These are phyloP conservation scores for Penicillium griseofulvum DNA, from an alignment of 2,329 filamentous ascomycete genomes.

Conservation along the genomic window DNA sequence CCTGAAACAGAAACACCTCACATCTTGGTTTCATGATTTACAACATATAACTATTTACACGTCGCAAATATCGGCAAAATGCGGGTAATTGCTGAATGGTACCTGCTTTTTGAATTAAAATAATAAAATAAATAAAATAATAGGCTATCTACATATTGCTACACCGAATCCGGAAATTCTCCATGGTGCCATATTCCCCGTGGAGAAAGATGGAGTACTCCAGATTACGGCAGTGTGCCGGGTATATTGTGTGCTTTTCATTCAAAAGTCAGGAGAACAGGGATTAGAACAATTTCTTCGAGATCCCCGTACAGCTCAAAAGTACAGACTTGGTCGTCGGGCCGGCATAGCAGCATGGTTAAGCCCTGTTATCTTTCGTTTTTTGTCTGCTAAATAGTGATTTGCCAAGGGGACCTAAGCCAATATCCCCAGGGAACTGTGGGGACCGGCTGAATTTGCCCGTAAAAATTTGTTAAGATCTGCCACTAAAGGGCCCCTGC, in stretches of 20 bases:
- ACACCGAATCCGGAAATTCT: slow-evolving; percentile 20
- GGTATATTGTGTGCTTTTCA: background rate
- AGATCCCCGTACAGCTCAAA: background rate
- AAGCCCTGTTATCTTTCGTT: background rate
- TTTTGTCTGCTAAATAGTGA: background rate
- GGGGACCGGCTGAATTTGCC: slow-evolving; percentile 5
- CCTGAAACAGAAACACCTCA: slow-evolving; percentile 13
- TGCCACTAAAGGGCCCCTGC: slow-evolving; percentile 19
- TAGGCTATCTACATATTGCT: slow-evolving; percentile 11
- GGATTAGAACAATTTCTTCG: slow-evolving; percentile 3
- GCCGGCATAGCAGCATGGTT: background rate
- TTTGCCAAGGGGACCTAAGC: background rate
- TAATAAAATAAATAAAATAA: background rate
- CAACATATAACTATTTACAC: background rate
- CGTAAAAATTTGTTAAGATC: slow-evolving; percentile 15
- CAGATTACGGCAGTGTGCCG: background rate
- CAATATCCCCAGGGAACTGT: background rate
- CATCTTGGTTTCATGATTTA: background rate
- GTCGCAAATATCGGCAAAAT: slow-evolving; percentile 19
- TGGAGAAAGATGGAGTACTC: slow-evolving; percentile 15
- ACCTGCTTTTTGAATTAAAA: background rate
- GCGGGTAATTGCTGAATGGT: slow-evolving; percentile 16
- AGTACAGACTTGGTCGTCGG: background rate
- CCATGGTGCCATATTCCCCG: slow-evolving; percentile 22
- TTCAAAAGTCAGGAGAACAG: background rate